Evolutionary conservation across 768 basidiomycete genomes (phyloP).

Genomic region (Naganishia vaughanmartiniae): DNA sequence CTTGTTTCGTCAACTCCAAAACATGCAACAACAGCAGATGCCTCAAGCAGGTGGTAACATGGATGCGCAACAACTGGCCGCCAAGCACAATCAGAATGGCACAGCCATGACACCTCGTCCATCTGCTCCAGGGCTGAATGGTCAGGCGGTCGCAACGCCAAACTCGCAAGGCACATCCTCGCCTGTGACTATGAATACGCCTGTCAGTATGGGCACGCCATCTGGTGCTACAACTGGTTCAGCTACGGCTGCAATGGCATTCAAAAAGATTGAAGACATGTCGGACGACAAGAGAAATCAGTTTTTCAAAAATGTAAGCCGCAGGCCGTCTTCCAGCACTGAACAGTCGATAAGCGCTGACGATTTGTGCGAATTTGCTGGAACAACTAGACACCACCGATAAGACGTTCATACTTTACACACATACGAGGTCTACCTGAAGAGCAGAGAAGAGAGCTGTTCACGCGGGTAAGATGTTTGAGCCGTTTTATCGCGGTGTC

Average conservation of each 20-base stretch:
- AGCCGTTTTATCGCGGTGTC: neutral
- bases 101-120: conserved; percentile 10
- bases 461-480: conserved; percentile 9
- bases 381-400: conserved; percentile 19
- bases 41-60: neutral
- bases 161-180: conserved; percentile 20
- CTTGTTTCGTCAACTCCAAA: conserved; percentile 20
- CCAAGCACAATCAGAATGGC: neutral
- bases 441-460: conserved; percentile 24
- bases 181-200: conserved; percentile 3
- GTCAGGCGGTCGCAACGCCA: conserved; percentile 6
- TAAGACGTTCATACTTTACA: conserved; percentile 26
- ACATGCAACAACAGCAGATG: conserved; percentile 28
- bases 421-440: conserved; percentile 9
- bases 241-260: conserved; percentile 21
- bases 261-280: conserved; percentile 29
- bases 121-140: neutral
- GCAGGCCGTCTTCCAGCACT: neutral
- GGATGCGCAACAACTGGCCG: neutral
- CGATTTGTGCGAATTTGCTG: neutral
- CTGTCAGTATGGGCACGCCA: conserved; percentile 13
- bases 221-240: neutral
- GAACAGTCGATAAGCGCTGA: neutral
- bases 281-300: conserved; percentile 23
- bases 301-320: conserved; percentile 27